Conservation (phyloP, 177 flowering plant genomes). For the Vitis hybrid region DNA sequence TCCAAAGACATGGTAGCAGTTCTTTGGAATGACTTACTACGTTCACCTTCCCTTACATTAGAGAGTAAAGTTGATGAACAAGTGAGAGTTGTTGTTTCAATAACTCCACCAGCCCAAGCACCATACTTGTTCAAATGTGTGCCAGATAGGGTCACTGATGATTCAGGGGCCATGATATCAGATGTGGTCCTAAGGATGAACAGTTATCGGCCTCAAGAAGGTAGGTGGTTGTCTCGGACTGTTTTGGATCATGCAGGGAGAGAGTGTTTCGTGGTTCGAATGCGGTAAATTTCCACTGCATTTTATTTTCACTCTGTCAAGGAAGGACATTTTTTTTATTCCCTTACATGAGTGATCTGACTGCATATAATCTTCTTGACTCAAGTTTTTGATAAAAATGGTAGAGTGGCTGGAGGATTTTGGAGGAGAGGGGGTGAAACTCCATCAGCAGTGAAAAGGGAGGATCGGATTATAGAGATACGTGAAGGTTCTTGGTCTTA, state of each 20-base stretch:
- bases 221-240: constrained; percentile 92
- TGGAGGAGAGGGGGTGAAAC: constrained; percentile 91
- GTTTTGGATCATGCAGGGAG: constrained; percentile 91
- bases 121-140: constrained; percentile 86
- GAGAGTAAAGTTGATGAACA: constrained; percentile 34
- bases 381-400: neutral
- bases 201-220: constrained; percentile 81
- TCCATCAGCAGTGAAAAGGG: constrained; percentile 71
- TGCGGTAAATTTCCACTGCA: constrained; percentile 42
- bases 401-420: constrained; percentile 79
- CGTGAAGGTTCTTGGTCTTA: constrained; percentile 94
- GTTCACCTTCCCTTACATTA: constrained; percentile 65
- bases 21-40: constrained; percentile 74
- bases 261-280: constrained; percentile 82
- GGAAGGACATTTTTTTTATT: neutral
- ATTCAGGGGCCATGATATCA: constrained; percentile 91
- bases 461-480: constrained; percentile 74
- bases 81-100: constrained; percentile 53
- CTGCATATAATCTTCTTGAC: neutral
- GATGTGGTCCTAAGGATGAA: constrained; percentile 82
- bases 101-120: constrained; percentile 92
- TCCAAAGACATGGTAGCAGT: constrained; percentile 27
- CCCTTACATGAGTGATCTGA: neutral
- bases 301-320: neutral
- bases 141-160: constrained; percentile 89